These are phyloP conservation scores for Epichloe scottii DNA, from an alignment of 2,329 filamentous ascomycete genomes.

Conservation along the genomic window DNA sequence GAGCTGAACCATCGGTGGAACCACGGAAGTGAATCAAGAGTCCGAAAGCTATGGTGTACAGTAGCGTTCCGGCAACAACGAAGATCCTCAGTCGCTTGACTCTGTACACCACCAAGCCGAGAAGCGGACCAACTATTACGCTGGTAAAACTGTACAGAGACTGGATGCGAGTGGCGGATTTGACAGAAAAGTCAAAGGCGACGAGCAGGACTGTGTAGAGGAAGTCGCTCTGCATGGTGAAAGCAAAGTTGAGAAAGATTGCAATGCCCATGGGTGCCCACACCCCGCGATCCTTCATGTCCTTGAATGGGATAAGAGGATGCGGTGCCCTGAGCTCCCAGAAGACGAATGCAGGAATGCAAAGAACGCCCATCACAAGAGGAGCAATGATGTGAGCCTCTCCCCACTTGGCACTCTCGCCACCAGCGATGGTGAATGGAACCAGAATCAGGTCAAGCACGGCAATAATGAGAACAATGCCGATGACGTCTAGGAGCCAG, in stretches of 20 bases:
- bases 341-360: slow-evolving; percentile 40
- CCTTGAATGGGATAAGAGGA: slow-evolving; percentile 41
- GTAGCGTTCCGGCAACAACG: slow-evolving; percentile 36
- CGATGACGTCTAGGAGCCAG: slow-evolving; percentile 42
- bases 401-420: slow-evolving; percentile 32
- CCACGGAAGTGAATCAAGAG: slow-evolving; percentile 45
- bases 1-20: slow-evolving; percentile 29
- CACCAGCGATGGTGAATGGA: slow-evolving; percentile 44
- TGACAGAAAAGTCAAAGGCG: slow-evolving; percentile 34
- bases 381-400: slow-evolving; percentile 40
- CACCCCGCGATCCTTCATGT: slow-evolving; percentile 37
- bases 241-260: slow-evolving; percentile 28
- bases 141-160: slow-evolving; percentile 38
- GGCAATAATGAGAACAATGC: slow-evolving; percentile 41
- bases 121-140: slow-evolving; percentile 32
- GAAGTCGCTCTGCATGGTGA: slow-evolving; percentile 36
- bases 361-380: slow-evolving; percentile 43
- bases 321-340: slow-evolving; percentile 48
- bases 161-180: slow-evolving; percentile 34
- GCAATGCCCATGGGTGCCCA: slow-evolving; percentile 32
- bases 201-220: slow-evolving; percentile 40
- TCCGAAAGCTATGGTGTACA: slow-evolving; percentile 41
- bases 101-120: slow-evolving; percentile 34
- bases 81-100: slow-evolving; percentile 41
- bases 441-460: slow-evolving; percentile 50